Percentiles rank a stretch among this genome's conserved stretches.
phyloP scores from a whole-genome alignment of 495 filamentous ascomycete species.

The Penicillium verhagenii region DNA sequence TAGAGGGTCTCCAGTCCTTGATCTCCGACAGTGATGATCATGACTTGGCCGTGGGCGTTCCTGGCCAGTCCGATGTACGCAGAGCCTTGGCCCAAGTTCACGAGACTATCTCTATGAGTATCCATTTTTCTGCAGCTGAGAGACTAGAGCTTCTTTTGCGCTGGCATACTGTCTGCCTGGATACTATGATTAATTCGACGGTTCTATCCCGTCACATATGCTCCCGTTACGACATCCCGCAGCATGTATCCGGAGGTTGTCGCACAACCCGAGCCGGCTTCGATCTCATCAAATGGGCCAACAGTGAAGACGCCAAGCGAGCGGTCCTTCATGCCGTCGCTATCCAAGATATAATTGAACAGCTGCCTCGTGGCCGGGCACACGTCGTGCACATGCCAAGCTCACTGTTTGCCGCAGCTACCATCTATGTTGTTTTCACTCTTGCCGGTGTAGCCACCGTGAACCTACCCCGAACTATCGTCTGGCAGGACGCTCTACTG shows the following conservation, averaged over 20 bases:
- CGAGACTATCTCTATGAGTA: slow-evolving; percentile 39
- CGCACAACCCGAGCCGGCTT: slow-evolving; percentile 27
- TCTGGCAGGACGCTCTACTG: slow-evolving; percentile 45
- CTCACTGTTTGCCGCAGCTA: slow-evolving; percentile 45
- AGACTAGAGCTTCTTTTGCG: slow-evolving; percentile 43
- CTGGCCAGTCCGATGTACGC: slow-evolving; percentile 39
- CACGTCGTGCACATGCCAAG: slow-evolving; percentile 50
- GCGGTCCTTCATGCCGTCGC: slow-evolving; percentile 48
- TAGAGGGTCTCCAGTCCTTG: slow-evolving; percentile 48
- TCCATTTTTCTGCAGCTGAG: slow-evolving; percentile 38
- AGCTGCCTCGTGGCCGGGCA: slow-evolving; percentile 44
- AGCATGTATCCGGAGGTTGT: slow-evolving; percentile 37
- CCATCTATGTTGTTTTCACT: slow-evolving; percentile 43
- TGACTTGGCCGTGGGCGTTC: slow-evolving; percentile 41
- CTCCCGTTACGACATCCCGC: slow-evolving; percentile 38
- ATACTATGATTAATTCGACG: slow-evolving; percentile 45
- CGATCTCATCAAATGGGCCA: slow-evolving; percentile 41
- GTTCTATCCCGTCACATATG: slow-evolving; percentile 43
- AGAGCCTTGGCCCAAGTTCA: slow-evolving; percentile 44
- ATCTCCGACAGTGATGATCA: slow-evolving; percentile 42
- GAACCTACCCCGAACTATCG: slow-evolving; percentile 37
- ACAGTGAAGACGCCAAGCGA: slow-evolving; percentile 40
- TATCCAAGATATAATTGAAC: slow-evolving; percentile 52
- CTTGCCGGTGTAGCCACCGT: slow-evolving; percentile 38
- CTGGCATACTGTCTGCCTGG: slow-evolving; percentile 51